phyloP scores from a whole-genome alignment of 352 stramenopile genomes.

The Pythium coloratum region DNA sequence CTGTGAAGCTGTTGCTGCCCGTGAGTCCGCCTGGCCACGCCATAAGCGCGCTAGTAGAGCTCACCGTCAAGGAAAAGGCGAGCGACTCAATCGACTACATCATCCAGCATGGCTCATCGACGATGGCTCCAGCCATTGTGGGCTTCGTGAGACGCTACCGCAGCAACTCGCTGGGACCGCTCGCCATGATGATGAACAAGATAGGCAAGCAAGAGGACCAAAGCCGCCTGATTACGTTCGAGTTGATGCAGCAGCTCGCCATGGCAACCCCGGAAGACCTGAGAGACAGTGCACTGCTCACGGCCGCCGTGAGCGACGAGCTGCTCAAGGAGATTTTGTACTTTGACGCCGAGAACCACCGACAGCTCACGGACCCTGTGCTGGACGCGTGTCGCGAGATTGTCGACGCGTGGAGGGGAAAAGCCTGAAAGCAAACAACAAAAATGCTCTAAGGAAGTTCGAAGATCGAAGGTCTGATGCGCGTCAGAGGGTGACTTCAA shows the following conservation, averaged over 20 bases:
- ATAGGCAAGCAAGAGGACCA: neutral
- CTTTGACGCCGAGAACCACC: neutral
- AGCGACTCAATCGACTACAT: constrained; percentile 5
- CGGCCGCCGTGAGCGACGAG: neutral
- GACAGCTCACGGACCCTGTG: neutral
- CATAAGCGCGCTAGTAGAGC: neutral
- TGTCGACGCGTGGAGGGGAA: neutral
- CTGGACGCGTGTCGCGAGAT: neutral
- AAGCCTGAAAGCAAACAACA: neutral
- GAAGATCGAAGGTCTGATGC: neutral
- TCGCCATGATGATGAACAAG: neutral
- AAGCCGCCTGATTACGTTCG: neutral
- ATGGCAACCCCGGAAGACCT: constrained; percentile 2
- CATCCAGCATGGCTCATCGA: neutral
- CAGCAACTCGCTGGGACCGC: constrained; percentile 1
- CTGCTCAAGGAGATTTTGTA: constrained; percentile 7
- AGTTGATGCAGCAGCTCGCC: neutral
- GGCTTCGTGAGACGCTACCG: constrained; percentile 5
- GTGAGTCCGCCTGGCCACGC: constrained; percentile 3
- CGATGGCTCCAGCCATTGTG: neutral
- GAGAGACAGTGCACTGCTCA: constrained; percentile 7
- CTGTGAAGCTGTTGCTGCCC: constrained; percentile 5
- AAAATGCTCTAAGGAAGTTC: no score
- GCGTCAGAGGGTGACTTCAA: no score
- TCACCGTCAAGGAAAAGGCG: neutral